Conservation (phyloP, 176 grass and related monocot species). For the Ensete glaucum region DNA sequence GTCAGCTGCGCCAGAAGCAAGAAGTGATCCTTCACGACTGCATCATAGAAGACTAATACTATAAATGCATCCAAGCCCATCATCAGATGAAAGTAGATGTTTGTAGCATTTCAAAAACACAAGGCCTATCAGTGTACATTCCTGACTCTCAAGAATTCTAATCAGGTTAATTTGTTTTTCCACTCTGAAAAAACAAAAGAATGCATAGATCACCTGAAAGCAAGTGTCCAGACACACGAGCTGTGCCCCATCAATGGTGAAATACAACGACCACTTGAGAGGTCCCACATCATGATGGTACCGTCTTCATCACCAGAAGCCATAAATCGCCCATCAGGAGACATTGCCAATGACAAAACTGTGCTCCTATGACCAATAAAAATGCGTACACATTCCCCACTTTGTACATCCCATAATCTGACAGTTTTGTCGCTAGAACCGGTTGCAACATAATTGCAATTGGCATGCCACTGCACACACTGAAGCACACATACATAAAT, state of each 20-base stretch:
- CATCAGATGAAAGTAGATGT: no score
- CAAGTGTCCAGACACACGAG: constrained; percentile 88
- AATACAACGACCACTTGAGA: constrained; percentile 56
- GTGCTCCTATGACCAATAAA: constrained; percentile 97
- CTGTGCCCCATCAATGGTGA: constrained; percentile 78
- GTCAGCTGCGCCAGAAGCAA: constrained; percentile 92
- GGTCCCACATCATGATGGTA: constrained; percentile 96
- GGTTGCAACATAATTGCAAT: constrained; percentile 90
- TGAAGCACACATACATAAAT: constrained; percentile 33
- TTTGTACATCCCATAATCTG: constrained; percentile 89
- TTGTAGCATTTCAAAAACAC: neutral
- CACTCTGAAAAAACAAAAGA: neutral
- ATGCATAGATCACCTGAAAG: constrained; percentile 52
- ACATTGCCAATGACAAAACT: constrained; percentile 90
- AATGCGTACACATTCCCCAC: constrained; percentile 80
- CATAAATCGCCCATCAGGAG: constrained; percentile 87
- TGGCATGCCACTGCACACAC: constrained; percentile 99
- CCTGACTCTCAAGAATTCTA: neutral
- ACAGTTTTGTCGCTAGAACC: constrained; percentile 96
- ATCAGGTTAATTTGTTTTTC: neutral
- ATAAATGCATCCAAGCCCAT: neutral
- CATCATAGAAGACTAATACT: constrained; percentile 3
- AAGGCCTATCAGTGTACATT: neutral
- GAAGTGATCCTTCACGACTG: constrained; percentile 86
- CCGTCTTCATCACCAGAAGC: constrained; percentile 95